These are phyloP conservation scores for Ochetophila trinervis DNA, from an alignment of 306 rosid species.

Conservation along the genomic window DNA sequence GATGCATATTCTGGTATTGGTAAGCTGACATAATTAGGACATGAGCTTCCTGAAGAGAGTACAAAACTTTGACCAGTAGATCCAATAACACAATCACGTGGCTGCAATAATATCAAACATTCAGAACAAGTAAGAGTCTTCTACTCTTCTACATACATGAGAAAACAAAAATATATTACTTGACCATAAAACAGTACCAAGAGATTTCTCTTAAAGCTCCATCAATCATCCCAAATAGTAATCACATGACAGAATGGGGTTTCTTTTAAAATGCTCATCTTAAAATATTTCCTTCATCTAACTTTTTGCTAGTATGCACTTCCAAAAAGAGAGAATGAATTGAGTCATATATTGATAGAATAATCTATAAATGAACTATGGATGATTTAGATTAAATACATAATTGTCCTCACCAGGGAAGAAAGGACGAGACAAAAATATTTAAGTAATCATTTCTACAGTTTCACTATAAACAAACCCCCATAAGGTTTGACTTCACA, in stretches of 20 bases:
- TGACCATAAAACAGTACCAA: not conserved
- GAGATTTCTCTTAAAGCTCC: not conserved
- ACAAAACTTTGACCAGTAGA: conserved; percentile 33
- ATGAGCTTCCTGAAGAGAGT: conserved; percentile 50
- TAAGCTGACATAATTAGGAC: conserved; percentile 74
- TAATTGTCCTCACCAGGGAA: too few species aligned
- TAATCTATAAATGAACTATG: not conserved
- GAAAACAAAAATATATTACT: conserved; percentile 4
- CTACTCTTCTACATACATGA: not conserved
- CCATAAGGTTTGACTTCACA: not conserved
- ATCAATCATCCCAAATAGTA: not conserved
- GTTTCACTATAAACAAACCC: too few species aligned
- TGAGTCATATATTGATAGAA: not conserved
- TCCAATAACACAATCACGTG: conserved; percentile 65
- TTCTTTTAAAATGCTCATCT: conserved; percentile 6
- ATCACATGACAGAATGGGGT: not conserved
- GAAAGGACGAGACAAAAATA: too few species aligned
- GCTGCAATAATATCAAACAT: conserved; percentile 45
- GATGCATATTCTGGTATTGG: conserved; percentile 67
- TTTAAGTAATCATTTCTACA: too few species aligned
- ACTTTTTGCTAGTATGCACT: not conserved
- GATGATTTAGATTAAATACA: not conserved
- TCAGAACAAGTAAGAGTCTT: not conserved
- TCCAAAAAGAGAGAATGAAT: not conserved
- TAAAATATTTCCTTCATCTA: not conserved